phyloP scores from a whole-genome alignment of 306 rosid species.

The Canavalia ensiformis region DNA sequence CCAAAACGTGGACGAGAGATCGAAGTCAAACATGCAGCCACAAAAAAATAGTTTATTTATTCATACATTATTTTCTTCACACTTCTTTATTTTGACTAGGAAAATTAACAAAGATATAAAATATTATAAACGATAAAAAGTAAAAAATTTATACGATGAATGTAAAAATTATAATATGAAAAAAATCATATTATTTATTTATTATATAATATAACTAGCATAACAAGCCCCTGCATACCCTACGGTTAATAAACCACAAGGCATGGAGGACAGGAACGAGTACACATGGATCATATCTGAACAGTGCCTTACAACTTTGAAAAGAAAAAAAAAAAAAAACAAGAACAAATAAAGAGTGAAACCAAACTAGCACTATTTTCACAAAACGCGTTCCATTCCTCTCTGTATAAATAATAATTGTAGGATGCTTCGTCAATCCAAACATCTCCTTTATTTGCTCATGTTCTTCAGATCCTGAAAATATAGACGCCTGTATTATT shows the following conservation, averaged over 20 bases:
- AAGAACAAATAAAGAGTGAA: not conserved
- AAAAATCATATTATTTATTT: constrained; percentile 24
- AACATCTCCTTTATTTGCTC: constrained; percentile 51
- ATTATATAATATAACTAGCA: constrained; percentile 12
- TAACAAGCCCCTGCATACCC: not conserved
- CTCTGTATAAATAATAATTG: not conserved
- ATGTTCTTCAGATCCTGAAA: constrained; percentile 50
- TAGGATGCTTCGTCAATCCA: constrained; percentile 5
- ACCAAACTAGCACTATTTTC: not conserved
- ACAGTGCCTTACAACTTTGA: constrained; percentile 26
- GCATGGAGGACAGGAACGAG: constrained; percentile 28
- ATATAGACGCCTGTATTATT: not conserved
- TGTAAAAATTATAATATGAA: too few relatives aligned
- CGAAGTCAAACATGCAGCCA: too few relatives aligned
- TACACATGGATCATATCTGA: constrained; percentile 29
- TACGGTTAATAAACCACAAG: not conserved
- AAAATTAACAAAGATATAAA: not conserved
- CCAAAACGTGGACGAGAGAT: not conserved
- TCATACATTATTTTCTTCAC: too few relatives aligned
- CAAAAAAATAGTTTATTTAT: too few relatives aligned
- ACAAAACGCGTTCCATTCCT: not conserved
- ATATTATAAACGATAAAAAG: too few relatives aligned
- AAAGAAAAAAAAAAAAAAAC: not conserved
- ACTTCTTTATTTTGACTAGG: too few relatives aligned
- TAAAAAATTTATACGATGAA: too few relatives aligned